phyloP scores from a whole-genome alignment of 495 filamentous ascomycete species.

The Tetracladium setigerum region DNA sequence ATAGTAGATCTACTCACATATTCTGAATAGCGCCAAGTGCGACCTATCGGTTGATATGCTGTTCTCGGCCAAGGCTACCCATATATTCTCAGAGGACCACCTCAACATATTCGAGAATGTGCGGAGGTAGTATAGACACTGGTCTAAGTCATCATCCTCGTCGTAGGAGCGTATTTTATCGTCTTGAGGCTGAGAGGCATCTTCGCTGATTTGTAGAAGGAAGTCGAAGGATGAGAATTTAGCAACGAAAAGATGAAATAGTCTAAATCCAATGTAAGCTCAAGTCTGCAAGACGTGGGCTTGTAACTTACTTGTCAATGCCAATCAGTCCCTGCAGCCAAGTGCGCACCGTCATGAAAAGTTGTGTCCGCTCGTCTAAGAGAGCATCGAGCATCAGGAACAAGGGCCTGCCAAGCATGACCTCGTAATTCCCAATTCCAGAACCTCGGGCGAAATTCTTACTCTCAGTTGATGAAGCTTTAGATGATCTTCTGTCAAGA shows the following conservation, averaged over 20 bases:
- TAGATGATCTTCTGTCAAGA: constrained; percentile 38
- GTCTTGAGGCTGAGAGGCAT: constrained; percentile 10
- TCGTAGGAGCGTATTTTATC: constrained; percentile 24
- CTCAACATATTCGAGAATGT: constrained; percentile 64
- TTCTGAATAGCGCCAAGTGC: constrained; percentile 29
- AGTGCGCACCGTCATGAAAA: constrained; percentile 64
- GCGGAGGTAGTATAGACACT: constrained; percentile 72
- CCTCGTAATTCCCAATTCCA: constrained; percentile 47
- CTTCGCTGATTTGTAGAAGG: constrained; percentile 34
- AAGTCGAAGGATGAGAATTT: constrained; percentile 48
- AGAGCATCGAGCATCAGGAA: constrained; percentile 79
- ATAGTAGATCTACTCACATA: constrained; percentile 29
- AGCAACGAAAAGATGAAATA: constrained; percentile 47
- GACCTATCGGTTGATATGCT: constrained; percentile 30
- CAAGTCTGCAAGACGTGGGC: constrained; percentile 10
- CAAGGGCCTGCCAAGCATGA: constrained; percentile 74
- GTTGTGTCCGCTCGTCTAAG: constrained; percentile 60
- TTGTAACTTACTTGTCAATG: constrained; percentile 45
- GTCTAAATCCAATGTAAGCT: constrained; percentile 27
- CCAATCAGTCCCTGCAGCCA: constrained; percentile 75
- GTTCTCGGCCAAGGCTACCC: constrained; percentile 50
- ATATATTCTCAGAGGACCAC: constrained; percentile 51
- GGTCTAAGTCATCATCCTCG: constrained; percentile 58
- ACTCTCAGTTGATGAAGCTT: constrained; percentile 40
- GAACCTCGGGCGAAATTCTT: constrained; percentile 37